A percentile compares a stretch with the other conserved stretches of the same genome.
phyloP scores from a whole-genome alignment of 2,329 filamentous ascomycete genomes.

The Lecanoromycetidae sp. region DNA sequence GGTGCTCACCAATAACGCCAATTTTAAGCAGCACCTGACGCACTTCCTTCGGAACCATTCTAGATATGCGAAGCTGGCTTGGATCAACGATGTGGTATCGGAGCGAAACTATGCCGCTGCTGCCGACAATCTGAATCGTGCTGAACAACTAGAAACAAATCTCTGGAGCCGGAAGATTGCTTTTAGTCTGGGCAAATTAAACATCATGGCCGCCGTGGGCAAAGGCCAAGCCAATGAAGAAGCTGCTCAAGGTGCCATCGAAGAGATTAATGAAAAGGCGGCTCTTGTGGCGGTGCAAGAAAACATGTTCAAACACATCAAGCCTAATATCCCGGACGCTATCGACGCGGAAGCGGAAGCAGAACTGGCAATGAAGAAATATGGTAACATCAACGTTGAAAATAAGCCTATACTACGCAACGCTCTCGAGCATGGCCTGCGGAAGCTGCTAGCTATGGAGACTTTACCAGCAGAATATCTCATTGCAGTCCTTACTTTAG shows the following conservation, averaged over 20 bases:
- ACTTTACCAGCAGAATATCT: slow-evolving; percentile 48
- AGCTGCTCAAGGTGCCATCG: slow-evolving; percentile 35
- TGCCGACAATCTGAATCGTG: slow-evolving; percentile 57
- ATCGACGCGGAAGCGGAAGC: slow-evolving; percentile 70
- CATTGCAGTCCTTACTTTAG: slow-evolving; percentile 60
- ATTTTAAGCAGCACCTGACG: slow-evolving; percentile 61
- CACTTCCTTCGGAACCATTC: slow-evolving; percentile 62
- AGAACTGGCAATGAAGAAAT: slow-evolving; percentile 61
- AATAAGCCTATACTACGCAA: slow-evolving; percentile 55
- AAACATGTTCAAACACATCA: slow-evolving; percentile 57
- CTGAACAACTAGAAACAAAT: slow-evolving; percentile 59
- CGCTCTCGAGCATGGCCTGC: slow-evolving; percentile 59
- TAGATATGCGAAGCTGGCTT: slow-evolving; percentile 65
- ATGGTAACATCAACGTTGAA: slow-evolving; percentile 41
- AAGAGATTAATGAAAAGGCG: slow-evolving; percentile 50
- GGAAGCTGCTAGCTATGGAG: slow-evolving; percentile 57
- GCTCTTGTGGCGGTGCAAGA: slow-evolving; percentile 70
- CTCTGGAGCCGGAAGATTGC: slow-evolving; percentile 92
- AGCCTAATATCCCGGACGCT: slow-evolving; percentile 54
- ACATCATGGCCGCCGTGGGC: slow-evolving; percentile 46
- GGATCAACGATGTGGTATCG: slow-evolving; percentile 83
- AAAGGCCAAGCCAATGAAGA: slow-evolving; percentile 29
- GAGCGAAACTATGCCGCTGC: slow-evolving; percentile 66
- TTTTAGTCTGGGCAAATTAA: slow-evolving; percentile 76
- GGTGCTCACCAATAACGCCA: slow-evolving; percentile 56